Evolutionary conservation across 306 rosid species (phyloP).

Genomic region (Prosopis cineraria): DNA sequence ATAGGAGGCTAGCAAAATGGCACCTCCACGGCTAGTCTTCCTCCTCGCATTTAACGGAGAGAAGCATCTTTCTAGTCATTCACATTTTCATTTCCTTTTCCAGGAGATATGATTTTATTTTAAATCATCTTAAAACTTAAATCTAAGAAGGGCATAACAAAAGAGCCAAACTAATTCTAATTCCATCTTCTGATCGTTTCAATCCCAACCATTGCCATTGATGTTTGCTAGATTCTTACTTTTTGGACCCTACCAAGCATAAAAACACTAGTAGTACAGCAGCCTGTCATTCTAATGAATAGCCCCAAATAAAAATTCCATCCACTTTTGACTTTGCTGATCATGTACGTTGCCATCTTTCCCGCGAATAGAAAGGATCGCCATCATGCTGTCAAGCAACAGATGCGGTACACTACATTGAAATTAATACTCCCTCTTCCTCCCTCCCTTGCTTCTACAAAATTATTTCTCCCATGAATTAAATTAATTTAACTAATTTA

Average conservation of each 20-base stretch:
- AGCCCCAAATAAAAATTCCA: slow-evolving; percentile 33
- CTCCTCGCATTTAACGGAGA: slow-evolving; percentile 21
- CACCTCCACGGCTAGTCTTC: slow-evolving; percentile 11
- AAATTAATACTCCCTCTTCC: too few species aligned
- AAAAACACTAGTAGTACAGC: slow-evolving; percentile 31
- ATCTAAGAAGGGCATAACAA: not conserved
- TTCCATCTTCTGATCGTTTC: not conserved
- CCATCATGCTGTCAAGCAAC: slow-evolving; percentile 41
- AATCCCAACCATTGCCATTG: not conserved
- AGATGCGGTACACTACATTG: slow-evolving; percentile 10
- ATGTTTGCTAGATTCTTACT: not conserved
- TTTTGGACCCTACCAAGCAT: slow-evolving; percentile 25
- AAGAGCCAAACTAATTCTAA: not conserved
- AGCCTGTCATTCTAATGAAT: slow-evolving; percentile 41
- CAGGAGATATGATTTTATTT: not conserved
- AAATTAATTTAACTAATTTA: too few species aligned
- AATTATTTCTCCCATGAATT: too few species aligned
- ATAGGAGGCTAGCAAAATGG: slow-evolving; percentile 23
- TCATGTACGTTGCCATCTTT: slow-evolving; percentile 21
- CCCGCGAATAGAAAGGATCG: slow-evolving; percentile 8
- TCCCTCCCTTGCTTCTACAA: too few species aligned
- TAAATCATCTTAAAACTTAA: slow-evolving; percentile 5
- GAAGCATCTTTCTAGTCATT: not conserved
- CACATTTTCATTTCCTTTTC: slow-evolving; percentile 20
- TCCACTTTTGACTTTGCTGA: slow-evolving; percentile 40